phyloP scores from a whole-genome alignment of 768 basidiomycete species.

The Tylopilus vinaceipallidus region DNA sequence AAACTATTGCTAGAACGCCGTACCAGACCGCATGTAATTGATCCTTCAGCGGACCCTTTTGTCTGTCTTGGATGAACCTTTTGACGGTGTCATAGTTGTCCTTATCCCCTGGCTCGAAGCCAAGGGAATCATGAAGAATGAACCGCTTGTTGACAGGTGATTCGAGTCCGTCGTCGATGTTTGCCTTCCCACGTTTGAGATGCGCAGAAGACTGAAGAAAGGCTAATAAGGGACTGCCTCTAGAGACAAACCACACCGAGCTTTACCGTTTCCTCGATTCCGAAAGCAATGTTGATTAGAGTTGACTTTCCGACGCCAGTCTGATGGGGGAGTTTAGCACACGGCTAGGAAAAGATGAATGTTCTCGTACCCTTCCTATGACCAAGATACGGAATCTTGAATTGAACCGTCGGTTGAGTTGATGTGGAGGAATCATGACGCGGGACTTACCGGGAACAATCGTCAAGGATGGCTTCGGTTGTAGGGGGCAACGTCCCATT shows the following conservation, averaged over 20 bases:
- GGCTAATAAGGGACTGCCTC: neutral
- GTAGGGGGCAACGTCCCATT: too few species aligned
- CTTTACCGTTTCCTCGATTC: neutral
- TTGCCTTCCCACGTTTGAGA: neutral
- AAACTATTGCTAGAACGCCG: neutral
- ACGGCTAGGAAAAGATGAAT: too few species aligned
- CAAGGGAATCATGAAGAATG: slow-evolving; percentile 1
- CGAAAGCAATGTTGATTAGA: neutral
- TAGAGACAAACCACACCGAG: neutral
- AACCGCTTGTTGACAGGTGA: neutral
- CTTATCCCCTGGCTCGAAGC: slow-evolving; percentile 1
- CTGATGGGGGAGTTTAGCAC: neutral
- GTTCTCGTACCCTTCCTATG: too few species aligned
- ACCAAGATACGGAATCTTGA: too few species aligned
- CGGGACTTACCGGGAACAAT: too few species aligned
- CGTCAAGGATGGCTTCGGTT: too few species aligned
- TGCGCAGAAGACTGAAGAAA: neutral
- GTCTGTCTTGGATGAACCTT: neutral
- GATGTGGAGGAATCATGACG: too few species aligned
- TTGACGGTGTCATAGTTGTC: neutral
- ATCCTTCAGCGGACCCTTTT: neutral
- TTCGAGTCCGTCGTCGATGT: neutral
- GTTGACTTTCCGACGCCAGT: neutral
- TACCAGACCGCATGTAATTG: neutral
- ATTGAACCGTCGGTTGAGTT: too few species aligned